Percentiles rank a stretch among this genome's conserved stretches.
These are phyloP conservation scores for Spathaspora jeffriesii DNA, from an alignment of 1,139 yeast genomes.

Conservation along the genomic window DNA sequence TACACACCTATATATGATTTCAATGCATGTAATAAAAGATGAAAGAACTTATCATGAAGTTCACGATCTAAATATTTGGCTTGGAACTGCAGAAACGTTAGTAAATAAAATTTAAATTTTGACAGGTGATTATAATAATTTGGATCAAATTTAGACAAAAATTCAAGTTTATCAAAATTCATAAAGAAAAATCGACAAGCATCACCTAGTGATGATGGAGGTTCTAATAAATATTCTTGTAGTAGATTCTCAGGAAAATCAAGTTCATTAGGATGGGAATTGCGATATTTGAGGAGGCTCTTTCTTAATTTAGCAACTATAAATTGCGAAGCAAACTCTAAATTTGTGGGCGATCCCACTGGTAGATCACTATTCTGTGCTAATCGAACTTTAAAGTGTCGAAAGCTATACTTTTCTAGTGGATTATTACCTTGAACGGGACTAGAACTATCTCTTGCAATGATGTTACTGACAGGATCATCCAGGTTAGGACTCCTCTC, in stretches of 20 bases:
- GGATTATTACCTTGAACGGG: neutral
- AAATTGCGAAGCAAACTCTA: neutral
- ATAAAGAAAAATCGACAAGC: slow-evolving; percentile 1
- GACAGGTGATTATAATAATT: neutral
- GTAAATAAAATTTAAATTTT: slow-evolving; percentile 1
- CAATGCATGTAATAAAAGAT: neutral
- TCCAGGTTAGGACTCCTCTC: neutral
- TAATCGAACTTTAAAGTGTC: neutral
- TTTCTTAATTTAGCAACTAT: neutral
- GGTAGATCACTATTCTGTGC: neutral
- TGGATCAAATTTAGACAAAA: neutral
- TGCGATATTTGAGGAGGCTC: neutral
- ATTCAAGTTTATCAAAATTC: neutral
- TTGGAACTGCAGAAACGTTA: neutral
- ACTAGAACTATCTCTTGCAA: neutral
- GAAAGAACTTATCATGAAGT: neutral
- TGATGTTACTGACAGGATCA: neutral
- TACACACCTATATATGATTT: neutral
- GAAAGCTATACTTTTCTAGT: neutral
- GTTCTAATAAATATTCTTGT: neutral
- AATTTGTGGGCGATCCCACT: neutral
- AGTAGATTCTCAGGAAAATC: neutral
- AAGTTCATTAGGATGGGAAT: neutral
- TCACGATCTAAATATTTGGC: neutral
- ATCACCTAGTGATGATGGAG: neutral